phyloP scores from a whole-genome alignment of 2,329 filamentous ascomycete genomes.

The Hymenoscyphus occultus region DNA sequence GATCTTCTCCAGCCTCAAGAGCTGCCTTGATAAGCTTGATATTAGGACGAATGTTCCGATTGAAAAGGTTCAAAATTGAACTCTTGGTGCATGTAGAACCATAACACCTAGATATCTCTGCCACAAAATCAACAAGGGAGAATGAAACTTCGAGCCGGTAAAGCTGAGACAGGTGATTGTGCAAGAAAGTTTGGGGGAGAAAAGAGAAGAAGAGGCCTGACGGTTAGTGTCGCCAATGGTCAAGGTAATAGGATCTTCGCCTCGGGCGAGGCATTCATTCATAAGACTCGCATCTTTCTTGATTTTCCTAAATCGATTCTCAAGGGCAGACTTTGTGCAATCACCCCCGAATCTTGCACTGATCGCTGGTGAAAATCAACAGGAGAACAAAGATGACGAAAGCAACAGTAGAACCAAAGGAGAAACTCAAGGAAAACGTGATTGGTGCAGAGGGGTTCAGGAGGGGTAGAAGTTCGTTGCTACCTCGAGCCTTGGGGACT shows the following conservation, averaged over 20 bases:
- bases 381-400: constrained; percentile 11
- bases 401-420: constrained; percentile 4
- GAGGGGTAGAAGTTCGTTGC: not conserved
- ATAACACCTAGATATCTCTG: not conserved
- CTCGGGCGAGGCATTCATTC: constrained; percentile 30
- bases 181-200: not conserved
- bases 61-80: not conserved
- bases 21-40: not conserved
- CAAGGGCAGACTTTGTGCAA: constrained; percentile 37
- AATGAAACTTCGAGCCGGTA: not conserved
- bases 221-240: constrained; percentile 21
- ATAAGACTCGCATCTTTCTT: constrained; percentile 41
- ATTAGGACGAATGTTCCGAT: not conserved
- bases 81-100: not conserved
- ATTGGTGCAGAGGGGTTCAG: constrained; percentile 6
- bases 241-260: constrained; percentile 38
- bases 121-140: not conserved
- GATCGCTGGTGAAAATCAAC: constrained; percentile 28
- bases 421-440: constrained; percentile 3
- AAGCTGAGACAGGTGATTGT: not conserved
- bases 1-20: not conserved
- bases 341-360: constrained; percentile 35
- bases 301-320: constrained; percentile 41
- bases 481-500: constrained; percentile 22
- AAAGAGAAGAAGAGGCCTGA: not conserved